A percentile compares a stretch with the other conserved stretches of the same genome.
These are phyloP conservation scores for Xylaria flabelliformis DNA, from an alignment of 495 filamentous ascomycete genomes.

Conservation along the genomic window DNA sequence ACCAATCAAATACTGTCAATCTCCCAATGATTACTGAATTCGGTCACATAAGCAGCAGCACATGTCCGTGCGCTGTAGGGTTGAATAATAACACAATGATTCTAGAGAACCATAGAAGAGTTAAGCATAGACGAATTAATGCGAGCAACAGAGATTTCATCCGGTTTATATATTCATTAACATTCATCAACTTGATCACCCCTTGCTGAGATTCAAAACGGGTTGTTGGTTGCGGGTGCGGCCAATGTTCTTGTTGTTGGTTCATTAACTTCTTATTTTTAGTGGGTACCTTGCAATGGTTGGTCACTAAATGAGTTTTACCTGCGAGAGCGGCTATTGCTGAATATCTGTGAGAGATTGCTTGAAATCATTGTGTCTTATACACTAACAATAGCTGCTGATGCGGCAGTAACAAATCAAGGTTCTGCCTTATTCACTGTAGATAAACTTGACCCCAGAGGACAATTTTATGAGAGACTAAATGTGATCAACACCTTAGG, in stretches of 20 bases:
- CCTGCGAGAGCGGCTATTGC: neutral
- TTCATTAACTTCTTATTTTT: neutral
- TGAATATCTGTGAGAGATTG: neutral
- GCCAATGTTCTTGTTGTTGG: neutral
- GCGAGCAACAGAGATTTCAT: neutral
- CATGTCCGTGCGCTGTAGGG: neutral
- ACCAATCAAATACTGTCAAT: constrained; percentile 15
- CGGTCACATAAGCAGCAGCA: neutral
- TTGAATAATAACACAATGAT: neutral
- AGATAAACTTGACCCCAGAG: neutral
- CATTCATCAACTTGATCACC: neutral
- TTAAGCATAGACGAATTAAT: neutral
- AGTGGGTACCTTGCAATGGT: neutral
- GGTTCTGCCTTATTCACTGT: neutral
- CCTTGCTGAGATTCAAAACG: neutral
- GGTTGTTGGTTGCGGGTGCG: neutral
- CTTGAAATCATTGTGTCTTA: neutral
- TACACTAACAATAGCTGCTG: neutral
- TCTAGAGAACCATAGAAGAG: neutral
- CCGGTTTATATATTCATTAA: neutral
- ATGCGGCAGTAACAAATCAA: neutral
- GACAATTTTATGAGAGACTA: neutral
- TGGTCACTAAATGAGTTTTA: neutral
- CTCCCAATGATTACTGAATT: constrained; percentile 18
- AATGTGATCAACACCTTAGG: neutral